Evolutionary conservation across 257 asterid genomes (phyloP).

Genomic region (Salvia miltiorrhiza): DNA sequence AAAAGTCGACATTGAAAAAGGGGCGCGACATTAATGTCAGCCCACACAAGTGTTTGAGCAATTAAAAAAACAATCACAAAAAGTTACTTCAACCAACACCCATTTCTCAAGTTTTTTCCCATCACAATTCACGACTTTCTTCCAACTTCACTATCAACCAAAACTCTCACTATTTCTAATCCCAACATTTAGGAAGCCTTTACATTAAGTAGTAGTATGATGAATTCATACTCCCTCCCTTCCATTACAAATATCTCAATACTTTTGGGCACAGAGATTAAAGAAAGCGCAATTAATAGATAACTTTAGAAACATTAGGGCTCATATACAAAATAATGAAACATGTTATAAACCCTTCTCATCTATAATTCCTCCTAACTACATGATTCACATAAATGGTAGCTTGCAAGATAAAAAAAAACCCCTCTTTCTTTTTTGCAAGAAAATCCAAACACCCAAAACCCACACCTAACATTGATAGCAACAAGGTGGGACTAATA

Average conservation of each 20-base stretch:
- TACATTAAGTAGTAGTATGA: no score
- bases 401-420: slow-evolving; percentile 14
- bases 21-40: background rate
- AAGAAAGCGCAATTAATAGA: no score
- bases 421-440: no score
- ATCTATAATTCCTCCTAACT: background rate
- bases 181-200: background rate
- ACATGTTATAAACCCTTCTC: background rate
- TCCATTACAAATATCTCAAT: no score
- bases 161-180: background rate
- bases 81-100: background rate
- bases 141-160: background rate
- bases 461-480: slow-evolving; percentile 18
- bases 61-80: no score
- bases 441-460: no score
- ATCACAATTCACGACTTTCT: background rate
- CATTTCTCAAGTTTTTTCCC: background rate
- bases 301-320: no score
- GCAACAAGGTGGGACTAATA: slow-evolving; percentile 9
- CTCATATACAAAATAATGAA: background rate
- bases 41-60: background rate
- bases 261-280: no score
- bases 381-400: background rate
- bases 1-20: slow-evolving; percentile 10
- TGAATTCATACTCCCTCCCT: no score